phyloP scores from a whole-genome alignment of 768 basidiomycete species.

The Mycena pura region DNA sequence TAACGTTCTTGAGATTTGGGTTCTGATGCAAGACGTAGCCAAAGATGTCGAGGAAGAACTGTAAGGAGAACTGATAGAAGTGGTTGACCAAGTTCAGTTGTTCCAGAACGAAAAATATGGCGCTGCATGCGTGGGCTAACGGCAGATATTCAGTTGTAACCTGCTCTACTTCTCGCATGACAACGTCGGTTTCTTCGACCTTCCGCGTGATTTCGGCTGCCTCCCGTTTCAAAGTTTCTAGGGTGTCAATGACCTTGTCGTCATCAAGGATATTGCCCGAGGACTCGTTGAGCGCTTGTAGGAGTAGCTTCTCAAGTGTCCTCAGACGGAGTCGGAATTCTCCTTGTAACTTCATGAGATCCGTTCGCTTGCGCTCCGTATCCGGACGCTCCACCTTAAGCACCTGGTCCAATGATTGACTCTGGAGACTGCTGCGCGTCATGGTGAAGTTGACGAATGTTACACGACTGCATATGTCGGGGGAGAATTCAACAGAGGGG shows the following conservation, averaged over 20 bases:
- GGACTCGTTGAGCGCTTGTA: constrained; percentile 96
- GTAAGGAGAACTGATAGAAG: constrained; percentile 98
- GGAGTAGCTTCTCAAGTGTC: constrained; percentile 88
- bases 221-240: constrained; percentile 95
- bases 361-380: constrained; percentile 93
- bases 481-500: constrained; percentile 96
- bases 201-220: constrained; percentile 96
- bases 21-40: constrained; percentile 93
- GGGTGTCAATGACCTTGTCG: constrained; percentile 96
- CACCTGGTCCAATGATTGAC: constrained; percentile 96
- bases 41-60: constrained; percentile 98
- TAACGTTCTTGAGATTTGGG: constrained; percentile 82
- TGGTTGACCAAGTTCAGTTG: constrained; percentile 94
- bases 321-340: constrained; percentile 94
- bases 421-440: constrained; percentile 98
- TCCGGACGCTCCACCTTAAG: constrained; percentile 97
- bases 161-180: constrained; percentile 96
- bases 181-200: constrained; percentile 93
- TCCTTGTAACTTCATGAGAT: constrained; percentile 97
- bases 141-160: constrained; percentile 95
- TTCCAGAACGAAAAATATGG: constrained; percentile 96
- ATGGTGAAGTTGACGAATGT: constrained; percentile 98
- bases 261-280: constrained; percentile 97
- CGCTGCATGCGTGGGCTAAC: constrained; percentile 93
- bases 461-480: constrained; percentile 97